A percentile compares a stretch with the other conserved stretches of the same genome.
These are phyloP conservation scores for Mycena citricolor DNA, from an alignment of 1,284 basidiomycete genomes.

Conservation along the genomic window DNA sequence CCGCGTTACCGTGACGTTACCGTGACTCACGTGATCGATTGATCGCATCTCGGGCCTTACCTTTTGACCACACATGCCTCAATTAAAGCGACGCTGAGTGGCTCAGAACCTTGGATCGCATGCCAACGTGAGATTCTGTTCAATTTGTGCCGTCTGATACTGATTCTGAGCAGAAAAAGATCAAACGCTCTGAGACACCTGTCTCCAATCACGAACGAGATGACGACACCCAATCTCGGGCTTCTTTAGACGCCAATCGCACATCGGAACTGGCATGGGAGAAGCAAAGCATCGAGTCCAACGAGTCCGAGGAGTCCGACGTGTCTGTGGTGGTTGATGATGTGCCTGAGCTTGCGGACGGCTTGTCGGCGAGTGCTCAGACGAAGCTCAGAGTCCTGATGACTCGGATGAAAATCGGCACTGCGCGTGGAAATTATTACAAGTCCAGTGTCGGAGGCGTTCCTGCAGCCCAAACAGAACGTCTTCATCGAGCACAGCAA, in stretches of 20 bases:
- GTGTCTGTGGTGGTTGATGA: neutral
- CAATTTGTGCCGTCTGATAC: too few relatives aligned
- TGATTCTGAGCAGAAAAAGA: neutral
- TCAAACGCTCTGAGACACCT: neutral
- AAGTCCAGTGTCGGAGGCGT: constrained; percentile 1
- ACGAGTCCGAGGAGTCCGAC: too few relatives aligned
- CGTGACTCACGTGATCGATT: constrained; percentile 1
- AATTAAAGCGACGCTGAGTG: neutral
- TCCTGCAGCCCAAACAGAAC: neutral
- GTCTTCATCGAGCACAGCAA: neutral
- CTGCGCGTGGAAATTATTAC: constrained; percentile 1
- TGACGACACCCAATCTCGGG: too few relatives aligned
- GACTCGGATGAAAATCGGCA: neutral
- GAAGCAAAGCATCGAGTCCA: too few relatives aligned
- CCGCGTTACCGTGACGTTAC: constrained; percentile 4
- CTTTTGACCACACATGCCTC: neutral
- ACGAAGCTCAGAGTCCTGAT: neutral
- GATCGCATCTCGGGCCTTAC: neutral
- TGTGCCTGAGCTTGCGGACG: neutral
- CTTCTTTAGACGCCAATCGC: too few relatives aligned
- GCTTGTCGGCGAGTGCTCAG: neutral
- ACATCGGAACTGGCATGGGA: too few relatives aligned
- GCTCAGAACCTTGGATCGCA: constrained; percentile 2
- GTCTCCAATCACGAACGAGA: neutral
- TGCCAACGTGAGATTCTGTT: too few relatives aligned